Evolutionary conservation across 129 eudicot genomes (phyloP).

Genomic region (sunflower (Helianthus annuus)): HanXRQr2.0-SUNRISE NC_035443.2:71228149-71228648

Average conservation of each 20-base stretch:
- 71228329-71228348: no score
- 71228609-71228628: neutral
- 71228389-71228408: conserved; percentile 57
- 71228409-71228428: conserved; percentile 66
- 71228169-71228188: conserved; percentile 56
- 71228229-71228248: conserved; percentile 50
- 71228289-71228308: no score
- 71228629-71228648: no score
- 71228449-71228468: conserved; percentile 68
- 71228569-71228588: conserved; percentile 45
- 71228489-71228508: conserved; percentile 68
- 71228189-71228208: conserved; percentile 52
- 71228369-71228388: conserved; percentile 80
- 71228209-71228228: conserved; percentile 51
- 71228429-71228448: conserved; percentile 56
- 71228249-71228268: conserved; percentile 60
- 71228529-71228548: conserved; percentile 42
- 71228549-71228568: conserved; percentile 65
- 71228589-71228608: conserved; percentile 9
- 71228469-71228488: conserved; percentile 82
- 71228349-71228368: no score
- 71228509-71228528: conserved; percentile 45
- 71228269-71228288: conserved; percentile 26
- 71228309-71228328: no score
- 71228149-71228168: conserved; percentile 51